Evolutionary conservation across 108 stramenopile species (phyloP).

Genomic region (Pseudonitzschia pungens): DNA sequence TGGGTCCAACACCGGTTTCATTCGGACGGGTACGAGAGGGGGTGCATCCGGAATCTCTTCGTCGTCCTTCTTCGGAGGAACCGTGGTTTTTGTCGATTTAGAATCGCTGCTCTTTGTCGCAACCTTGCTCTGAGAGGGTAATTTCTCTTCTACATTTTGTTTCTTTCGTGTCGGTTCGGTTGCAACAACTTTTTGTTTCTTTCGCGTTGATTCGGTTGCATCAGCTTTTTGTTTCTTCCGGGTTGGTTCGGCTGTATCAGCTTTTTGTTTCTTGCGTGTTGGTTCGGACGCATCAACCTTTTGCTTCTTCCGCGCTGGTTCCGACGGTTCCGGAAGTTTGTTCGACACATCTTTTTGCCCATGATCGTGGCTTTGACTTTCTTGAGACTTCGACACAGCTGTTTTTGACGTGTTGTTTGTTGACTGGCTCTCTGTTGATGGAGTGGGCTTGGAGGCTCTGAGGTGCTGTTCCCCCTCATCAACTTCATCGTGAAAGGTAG

Average conservation of each 20-base stretch:
- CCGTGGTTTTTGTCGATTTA: not conserved
- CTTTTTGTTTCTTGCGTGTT: slow-evolving; percentile 15
- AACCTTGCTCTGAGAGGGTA: not conserved
- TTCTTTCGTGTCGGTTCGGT: slow-evolving; percentile 16
- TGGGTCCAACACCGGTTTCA: slow-evolving; percentile 17
- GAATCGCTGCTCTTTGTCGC: not conserved
- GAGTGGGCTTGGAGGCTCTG: slow-evolving; percentile 27
- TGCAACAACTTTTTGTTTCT: slow-evolving; percentile 5
- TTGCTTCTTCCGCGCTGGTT: slow-evolving; percentile 13
- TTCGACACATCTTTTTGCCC: not conserved
- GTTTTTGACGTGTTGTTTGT: not conserved
- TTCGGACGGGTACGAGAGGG: slow-evolving; percentile 8
- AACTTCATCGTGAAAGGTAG: slow-evolving; percentile 74
- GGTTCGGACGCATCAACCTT: slow-evolving; percentile 11
- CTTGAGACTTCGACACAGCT: not conserved
- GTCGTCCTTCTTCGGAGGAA: not conserved
- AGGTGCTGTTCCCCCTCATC: slow-evolving; percentile 58
- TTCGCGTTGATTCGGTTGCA: slow-evolving; percentile 5
- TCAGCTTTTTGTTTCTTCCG: slow-evolving; percentile 8
- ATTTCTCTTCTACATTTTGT: slow-evolving; percentile 5
- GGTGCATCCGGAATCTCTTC: not conserved
- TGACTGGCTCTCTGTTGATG: slow-evolving; percentile 17
- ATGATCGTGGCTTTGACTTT: not conserved
- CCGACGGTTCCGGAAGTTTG: slow-evolving; percentile 7
- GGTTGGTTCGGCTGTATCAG: not conserved